A percentile compares a stretch with the other conserved stretches of the same genome.
Conservation (phyloP, 345 rosid genomes). For the Pugionium cornutum region DNA sequence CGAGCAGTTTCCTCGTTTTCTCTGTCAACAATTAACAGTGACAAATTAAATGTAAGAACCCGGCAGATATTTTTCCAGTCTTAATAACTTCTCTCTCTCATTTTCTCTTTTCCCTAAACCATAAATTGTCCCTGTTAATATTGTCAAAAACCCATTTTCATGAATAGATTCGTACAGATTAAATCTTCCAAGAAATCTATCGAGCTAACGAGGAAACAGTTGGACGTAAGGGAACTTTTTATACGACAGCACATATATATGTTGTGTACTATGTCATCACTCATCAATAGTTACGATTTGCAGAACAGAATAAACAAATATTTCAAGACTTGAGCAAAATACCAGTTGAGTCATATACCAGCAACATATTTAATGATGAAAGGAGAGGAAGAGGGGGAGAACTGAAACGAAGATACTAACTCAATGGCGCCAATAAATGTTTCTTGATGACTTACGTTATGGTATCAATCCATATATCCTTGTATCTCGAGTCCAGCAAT, state of each 20-base stretch:
- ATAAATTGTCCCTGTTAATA: slow-evolving; percentile 7
- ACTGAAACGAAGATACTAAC: slow-evolving; percentile 6
- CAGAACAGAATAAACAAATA: not conserved
- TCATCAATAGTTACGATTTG: not conserved
- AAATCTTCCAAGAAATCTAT: slow-evolving; percentile 21
- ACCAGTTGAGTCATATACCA: slow-evolving; percentile 19
- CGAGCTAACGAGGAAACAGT: slow-evolving; percentile 14
- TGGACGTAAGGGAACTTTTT: not conserved
- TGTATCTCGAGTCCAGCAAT: slow-evolving; percentile 56
- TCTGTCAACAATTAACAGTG: slow-evolving; percentile 41
- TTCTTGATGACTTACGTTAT: slow-evolving; percentile 48
- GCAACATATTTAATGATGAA: slow-evolving; percentile 3
- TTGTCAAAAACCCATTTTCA: slow-evolving; percentile 7
- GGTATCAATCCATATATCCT: slow-evolving; percentile 49
- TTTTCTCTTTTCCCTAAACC: slow-evolving; percentile 10
- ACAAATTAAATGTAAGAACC: slow-evolving; percentile 24
- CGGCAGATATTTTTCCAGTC: not conserved
- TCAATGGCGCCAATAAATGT: not conserved
- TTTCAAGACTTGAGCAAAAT: slow-evolving; percentile 12
- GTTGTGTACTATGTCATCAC: slow-evolving; percentile 14
- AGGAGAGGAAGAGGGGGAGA: slow-evolving; percentile 4
- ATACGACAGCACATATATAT: not conserved
- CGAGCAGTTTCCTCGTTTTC: slow-evolving; percentile 43
- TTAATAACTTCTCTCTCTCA: slow-evolving; percentile 10
- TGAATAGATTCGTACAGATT: slow-evolving; percentile 3